Evolutionary conservation across 2,329 filamentous ascomycete genomes (phyloP).

Genomic region (Fusarium zealandicum): DNA sequence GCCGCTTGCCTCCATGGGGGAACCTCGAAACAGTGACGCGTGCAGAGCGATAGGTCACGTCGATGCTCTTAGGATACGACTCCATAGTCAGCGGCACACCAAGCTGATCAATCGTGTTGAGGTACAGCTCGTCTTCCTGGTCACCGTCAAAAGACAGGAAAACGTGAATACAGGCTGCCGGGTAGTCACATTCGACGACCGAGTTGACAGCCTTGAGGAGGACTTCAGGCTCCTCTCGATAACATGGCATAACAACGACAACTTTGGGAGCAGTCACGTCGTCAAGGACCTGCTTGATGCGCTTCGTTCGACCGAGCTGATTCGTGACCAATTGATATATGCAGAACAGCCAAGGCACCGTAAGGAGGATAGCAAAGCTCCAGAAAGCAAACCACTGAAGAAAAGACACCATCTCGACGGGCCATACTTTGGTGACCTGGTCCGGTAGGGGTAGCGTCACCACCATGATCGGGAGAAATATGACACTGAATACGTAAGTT

Average conservation of each 20-base stretch:
- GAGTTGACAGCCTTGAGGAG: conserved; percentile 88
- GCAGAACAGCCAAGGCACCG: conserved; percentile 91
- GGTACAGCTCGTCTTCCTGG: conserved; percentile 85
- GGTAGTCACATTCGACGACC: conserved; percentile 92
- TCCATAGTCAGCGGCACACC: conserved; percentile 81
- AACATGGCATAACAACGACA: conserved; percentile 96
- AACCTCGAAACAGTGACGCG: conserved; percentile 92
- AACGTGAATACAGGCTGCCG: conserved; percentile 88
- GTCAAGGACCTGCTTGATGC: conserved; percentile 84
- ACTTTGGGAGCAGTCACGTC: conserved; percentile 89
- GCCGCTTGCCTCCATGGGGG: conserved; percentile 89
- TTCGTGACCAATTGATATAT: conserved; percentile 91
- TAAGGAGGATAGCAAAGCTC: conserved; percentile 85
- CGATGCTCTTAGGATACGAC: conserved; percentile 87
- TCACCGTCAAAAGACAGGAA: conserved; percentile 96
- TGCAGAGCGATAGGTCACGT: conserved; percentile 81
- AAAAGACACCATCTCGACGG: conserved; percentile 68
- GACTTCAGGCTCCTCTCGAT: conserved; percentile 86
- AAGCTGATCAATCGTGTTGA: conserved; percentile 83
- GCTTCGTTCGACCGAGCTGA: conserved; percentile 79
- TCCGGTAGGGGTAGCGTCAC: conserved; percentile 86
- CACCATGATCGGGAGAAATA: conserved; percentile 93
- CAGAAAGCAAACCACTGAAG: conserved; percentile 97
- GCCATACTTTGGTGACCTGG: conserved; percentile 76
- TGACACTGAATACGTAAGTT: conserved; percentile 59